These are phyloP conservation scores for Camellia oleifera DNA, from an alignment of 179 eudicot genomes.

Conservation along the genomic window DNA sequence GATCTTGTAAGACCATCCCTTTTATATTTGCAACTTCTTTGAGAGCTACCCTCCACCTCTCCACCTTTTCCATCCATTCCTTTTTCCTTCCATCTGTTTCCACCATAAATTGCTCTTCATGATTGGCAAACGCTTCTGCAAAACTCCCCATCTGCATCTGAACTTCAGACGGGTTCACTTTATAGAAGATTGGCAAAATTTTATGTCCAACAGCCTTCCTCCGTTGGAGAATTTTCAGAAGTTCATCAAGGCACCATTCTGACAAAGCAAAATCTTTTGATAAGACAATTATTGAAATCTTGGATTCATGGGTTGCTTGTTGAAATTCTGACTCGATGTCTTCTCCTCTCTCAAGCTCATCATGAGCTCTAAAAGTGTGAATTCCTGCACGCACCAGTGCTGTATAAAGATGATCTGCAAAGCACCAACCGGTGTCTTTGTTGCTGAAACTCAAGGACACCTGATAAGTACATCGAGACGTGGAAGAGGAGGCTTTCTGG, in stretches of 20 bases:
- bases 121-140: constrained; percentile 8
- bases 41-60: constrained; percentile 13
- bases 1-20: constrained; percentile 15
- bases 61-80: not conserved
- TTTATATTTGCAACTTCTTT: constrained; percentile 10
- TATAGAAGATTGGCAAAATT: constrained; percentile 12
- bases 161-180: constrained; percentile 16
- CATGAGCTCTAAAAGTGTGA: not conserved
- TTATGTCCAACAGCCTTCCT: constrained; percentile 7
- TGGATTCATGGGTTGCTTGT: constrained; percentile 4
- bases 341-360: constrained; percentile 3
- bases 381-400: not conserved
- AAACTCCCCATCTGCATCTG: constrained; percentile 8
- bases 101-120: not conserved
- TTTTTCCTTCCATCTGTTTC: not conserved
- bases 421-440: not conserved
- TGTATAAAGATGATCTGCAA: constrained; percentile 2
- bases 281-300: constrained; percentile 14
- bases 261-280: constrained; percentile 16
- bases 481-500: not conserved
- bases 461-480: not conserved
- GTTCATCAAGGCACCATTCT: constrained; percentile 14
- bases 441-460: constrained; percentile 11
- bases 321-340: not conserved
- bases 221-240: not conserved